Evolutionary conservation across 495 filamentous ascomycete species (phyloP), one percentile per base, ranked within the genome.

Genomic region (Xylaria nigripes): DNA sequence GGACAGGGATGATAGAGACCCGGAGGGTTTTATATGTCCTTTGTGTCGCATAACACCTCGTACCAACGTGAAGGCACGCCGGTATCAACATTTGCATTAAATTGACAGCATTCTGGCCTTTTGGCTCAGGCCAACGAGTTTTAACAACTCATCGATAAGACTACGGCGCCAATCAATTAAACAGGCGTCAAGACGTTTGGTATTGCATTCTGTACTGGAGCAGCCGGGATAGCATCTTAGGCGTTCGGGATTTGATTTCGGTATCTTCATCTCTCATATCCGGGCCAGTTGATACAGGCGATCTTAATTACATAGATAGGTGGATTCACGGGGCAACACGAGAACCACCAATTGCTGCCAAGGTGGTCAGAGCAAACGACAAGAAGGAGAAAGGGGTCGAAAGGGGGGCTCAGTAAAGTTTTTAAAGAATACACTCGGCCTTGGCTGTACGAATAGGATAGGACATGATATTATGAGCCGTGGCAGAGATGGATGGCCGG

Each of bases 61-160:
- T 36, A 36, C 32, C 32, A 36, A 36, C 5, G 10, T 27, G 3
- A 19, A 50, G 34, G n/a, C 27, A 41, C 22, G 54, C 47, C 6
- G 24, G 44, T 27, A 55, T 34, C 55, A 32, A 51, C 58, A 66
- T 61, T 61, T 54, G 61, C 60, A 63, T 61, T 43, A 46, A 50
- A 53, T 15, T 42, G 25, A 52, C 45, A 45, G 52, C 56, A 61
- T 57, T 55, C 40, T 51, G 34, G 55, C 19, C 42, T 53, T 40
- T n/a, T 9, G 19, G 19, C 27, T 34, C 19, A 18, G 29, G 30
- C 27, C 32, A 2, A 22, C 2, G 10, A 44, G 36, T 6, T 43
- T 18, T 9, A 29, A 29, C n/a, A 53, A 5, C 25, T 53, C 29
- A 5, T 3, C 18, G 6, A 21, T 25, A 5, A 21, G 30, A n/a